These are phyloP conservation scores for Stromatinia cepivora DNA, from an alignment of 2,329 filamentous ascomycete species.

Conservation along the genomic window DNA sequence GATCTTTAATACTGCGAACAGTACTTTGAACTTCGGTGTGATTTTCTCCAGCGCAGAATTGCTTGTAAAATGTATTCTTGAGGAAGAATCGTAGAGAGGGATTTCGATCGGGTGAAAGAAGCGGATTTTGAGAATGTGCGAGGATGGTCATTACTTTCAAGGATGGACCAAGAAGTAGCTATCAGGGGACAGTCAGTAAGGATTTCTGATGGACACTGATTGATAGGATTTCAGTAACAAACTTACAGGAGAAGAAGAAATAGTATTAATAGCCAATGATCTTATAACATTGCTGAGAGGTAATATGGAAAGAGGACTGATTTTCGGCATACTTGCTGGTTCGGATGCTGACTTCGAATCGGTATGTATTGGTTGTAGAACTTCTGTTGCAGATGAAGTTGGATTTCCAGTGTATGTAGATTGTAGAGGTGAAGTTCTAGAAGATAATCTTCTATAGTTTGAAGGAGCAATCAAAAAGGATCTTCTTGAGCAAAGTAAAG, in stretches of 20 bases:
- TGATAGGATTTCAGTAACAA: neutral
- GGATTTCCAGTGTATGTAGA: conserved; percentile 26
- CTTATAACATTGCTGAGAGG: conserved; percentile 67
- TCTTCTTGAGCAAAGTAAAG: neutral
- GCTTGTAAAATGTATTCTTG: conserved; percentile 82
- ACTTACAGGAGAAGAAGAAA: conserved; percentile 63
- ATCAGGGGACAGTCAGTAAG: conserved; percentile 29
- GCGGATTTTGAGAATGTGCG: conserved; percentile 64
- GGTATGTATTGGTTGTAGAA: conserved; percentile 9
- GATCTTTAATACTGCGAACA: conserved; percentile 63
- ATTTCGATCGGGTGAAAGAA: conserved; percentile 76
- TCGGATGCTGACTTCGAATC: conserved; percentile 9
- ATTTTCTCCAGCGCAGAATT: conserved; percentile 86
- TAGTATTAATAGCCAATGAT: conserved; percentile 65
- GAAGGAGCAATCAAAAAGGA: neutral
- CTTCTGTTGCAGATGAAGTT: conserved; percentile 24
- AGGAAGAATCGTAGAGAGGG: conserved; percentile 67
- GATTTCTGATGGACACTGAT: neutral
- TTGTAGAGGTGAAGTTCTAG: conserved; percentile 29
- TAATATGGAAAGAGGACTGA: conserved; percentile 60
- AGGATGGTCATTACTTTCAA: conserved; percentile 67
- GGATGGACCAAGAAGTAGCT: conserved; percentile 66
- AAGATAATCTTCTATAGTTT: conserved; percentile 32
- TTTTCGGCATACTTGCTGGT: conserved; percentile 30
- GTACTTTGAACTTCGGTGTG: conserved; percentile 66